phyloP scores from a whole-genome alignment of 2,329 filamentous ascomycete species.

The Plenodomus lindquistii region DNA sequence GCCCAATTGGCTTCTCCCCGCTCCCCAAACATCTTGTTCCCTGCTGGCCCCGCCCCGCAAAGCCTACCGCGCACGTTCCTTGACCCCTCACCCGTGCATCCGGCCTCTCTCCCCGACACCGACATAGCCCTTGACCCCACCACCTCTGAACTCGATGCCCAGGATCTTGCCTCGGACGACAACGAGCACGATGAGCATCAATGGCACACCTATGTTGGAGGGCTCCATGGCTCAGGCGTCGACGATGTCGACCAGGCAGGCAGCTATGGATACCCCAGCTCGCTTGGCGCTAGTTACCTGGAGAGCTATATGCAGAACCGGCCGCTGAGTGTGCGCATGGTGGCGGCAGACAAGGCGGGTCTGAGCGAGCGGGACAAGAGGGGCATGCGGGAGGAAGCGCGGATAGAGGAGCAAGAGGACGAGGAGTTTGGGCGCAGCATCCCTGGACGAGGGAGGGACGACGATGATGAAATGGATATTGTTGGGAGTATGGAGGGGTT shows the following conservation, averaged over 20 bases:
- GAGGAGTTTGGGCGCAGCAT: constrained; percentile 5
- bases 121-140: constrained; percentile 18
- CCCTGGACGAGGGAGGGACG: constrained; percentile 1
- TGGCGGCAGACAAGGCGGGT: constrained; percentile 37
- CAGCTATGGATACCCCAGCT: constrained; percentile 40
- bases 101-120: constrained; percentile 18
- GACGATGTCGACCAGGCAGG: constrained; percentile 42
- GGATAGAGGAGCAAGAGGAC: constrained; percentile 10
- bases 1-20: constrained; percentile 13
- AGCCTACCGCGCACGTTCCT: constrained; percentile 27
- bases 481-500: constrained; percentile 43
- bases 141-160: constrained; percentile 11
- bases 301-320: constrained; percentile 44
- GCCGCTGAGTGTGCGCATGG: constrained; percentile 41
- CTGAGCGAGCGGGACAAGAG: constrained; percentile 28
- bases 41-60: constrained; percentile 25
- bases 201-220: constrained; percentile 44
- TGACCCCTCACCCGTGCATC: constrained; percentile 23
- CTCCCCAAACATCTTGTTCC: constrained; percentile 18
- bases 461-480: constrained; percentile 29
- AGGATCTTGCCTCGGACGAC: constrained; percentile 5
- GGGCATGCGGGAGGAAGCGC: constrained; percentile 14
- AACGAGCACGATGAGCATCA: constrained; percentile 18
- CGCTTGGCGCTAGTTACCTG: constrained; percentile 42
- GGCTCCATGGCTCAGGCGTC: constrained; percentile 36